Conservation (phyloP, 257 asterid species). For the Solanum appendiculatum region DNA sequence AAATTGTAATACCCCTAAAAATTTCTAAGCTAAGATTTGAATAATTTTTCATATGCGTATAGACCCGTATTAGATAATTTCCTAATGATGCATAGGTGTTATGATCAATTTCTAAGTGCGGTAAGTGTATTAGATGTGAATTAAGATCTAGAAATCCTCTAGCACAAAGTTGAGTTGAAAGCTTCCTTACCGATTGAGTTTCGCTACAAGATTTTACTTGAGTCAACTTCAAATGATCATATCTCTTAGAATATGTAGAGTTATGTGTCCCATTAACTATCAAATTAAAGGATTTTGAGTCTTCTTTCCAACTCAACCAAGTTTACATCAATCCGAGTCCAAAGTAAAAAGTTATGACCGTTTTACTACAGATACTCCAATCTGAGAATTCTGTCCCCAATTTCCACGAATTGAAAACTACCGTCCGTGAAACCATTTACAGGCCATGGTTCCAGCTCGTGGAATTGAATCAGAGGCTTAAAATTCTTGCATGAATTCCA, state of each 20-base stretch:
- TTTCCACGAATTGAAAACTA: not conserved
- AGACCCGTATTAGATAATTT: not conserved
- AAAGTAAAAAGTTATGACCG: not conserved
- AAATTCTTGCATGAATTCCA: not conserved
- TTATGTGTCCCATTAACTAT: not conserved
- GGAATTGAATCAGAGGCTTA: not conserved
- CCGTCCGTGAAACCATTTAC: not conserved
- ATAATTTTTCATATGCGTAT: not conserved
- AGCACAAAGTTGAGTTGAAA: not conserved
- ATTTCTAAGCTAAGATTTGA: not conserved
- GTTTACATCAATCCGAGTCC: not conserved
- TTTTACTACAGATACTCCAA: not conserved
- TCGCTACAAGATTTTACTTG: not conserved
- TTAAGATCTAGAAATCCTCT: not conserved
- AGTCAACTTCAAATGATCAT: not conserved
- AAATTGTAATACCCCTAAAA: not conserved
- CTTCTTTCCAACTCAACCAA: not conserved
- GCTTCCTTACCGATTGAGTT: not conserved
- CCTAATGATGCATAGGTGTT: not conserved
- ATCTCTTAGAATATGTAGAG: not conserved
- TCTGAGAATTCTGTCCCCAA: not conserved
- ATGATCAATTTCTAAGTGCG: fast-evolving
- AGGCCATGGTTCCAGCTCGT: not conserved
- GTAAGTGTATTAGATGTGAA: not conserved
- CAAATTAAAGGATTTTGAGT: not conserved